Evolutionary conservation across 2,329 filamentous ascomycete species (phyloP).

Genomic region (Seiridium cupressi): DNA sequence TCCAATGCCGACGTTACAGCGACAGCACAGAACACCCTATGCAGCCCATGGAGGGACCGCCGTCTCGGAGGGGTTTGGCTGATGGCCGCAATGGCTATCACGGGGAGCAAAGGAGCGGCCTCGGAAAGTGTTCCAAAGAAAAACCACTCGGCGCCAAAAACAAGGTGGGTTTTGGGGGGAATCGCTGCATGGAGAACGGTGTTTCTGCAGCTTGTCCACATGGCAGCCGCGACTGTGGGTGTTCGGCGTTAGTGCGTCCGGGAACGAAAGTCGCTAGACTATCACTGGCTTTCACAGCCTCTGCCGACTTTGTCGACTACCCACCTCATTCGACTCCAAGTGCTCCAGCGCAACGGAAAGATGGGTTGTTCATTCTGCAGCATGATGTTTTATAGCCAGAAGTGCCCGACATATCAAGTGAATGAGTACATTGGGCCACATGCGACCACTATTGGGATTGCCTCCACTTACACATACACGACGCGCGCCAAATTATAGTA

Average conservation of each 20-base stretch:
- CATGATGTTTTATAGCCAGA: not conserved
- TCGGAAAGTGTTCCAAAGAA: not conserved
- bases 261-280: too few species aligned
- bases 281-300: too few species aligned
- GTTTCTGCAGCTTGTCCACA: not conserved
- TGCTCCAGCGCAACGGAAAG: not conserved
- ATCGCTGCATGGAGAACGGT: not conserved
- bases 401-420: too few species aligned
- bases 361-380: not conserved
- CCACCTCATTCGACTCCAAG: not conserved
- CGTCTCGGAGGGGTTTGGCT: not conserved
- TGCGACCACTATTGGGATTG: too few species aligned
- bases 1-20: not conserved
- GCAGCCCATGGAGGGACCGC: constrained; percentile 1
- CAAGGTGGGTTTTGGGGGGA: not conserved
- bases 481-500: too few species aligned
- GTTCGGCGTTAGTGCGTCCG: too few species aligned
- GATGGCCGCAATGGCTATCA: not conserved
- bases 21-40: not conserved
- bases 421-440: too few species aligned
- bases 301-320: too few species aligned
- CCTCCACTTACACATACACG: too few species aligned
- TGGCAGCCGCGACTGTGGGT: not conserved
- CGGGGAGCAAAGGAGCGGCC: not conserved
- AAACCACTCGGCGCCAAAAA: not conserved